phyloP scores from a whole-genome alignment of 2,329 filamentous ascomycete species.

The Colletotrichum sp. region DNA sequence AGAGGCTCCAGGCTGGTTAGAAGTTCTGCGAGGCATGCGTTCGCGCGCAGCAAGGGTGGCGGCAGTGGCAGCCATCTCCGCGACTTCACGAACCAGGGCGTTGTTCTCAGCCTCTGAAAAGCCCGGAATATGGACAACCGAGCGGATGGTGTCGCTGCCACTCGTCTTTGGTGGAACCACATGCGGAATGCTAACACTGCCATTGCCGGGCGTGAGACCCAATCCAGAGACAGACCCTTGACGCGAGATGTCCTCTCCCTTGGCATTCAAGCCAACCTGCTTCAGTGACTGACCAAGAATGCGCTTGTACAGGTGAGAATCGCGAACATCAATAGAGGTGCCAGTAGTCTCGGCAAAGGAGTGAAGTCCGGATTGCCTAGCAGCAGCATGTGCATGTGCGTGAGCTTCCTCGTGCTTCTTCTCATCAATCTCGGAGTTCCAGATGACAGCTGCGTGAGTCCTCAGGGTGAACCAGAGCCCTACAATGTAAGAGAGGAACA shows the following conservation, averaged over 20 bases:
- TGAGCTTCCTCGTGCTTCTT: conserved; percentile 67
- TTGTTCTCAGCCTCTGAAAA: conserved; percentile 85
- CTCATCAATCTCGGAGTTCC: conserved; percentile 85
- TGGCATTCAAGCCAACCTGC: conserved; percentile 73
- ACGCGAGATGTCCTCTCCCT: conserved; percentile 51
- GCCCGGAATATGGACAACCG: conserved; percentile 65
- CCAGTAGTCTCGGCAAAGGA: conserved; percentile 53
- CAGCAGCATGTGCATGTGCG: conserved; percentile 34
- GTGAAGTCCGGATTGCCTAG: conserved; percentile 38
- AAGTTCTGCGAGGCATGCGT: conserved; percentile 45
- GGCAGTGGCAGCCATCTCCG: conserved; percentile 91
- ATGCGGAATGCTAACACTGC: conserved; percentile 63
- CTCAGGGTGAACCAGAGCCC: conserved; percentile 94
- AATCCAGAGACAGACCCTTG: conserved; percentile 37
- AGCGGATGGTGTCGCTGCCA: conserved; percentile 42
- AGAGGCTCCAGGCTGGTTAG: conserved; percentile 31
- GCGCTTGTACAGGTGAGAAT: conserved; percentile 89
- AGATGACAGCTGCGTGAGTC: conserved; percentile 96
- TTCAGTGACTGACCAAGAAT: conserved; percentile 90
- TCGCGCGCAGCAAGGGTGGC: conserved; percentile 87
- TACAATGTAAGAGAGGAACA: conserved; percentile 93
- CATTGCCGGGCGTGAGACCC: conserved; percentile 39
- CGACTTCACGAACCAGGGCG: conserved; percentile 82
- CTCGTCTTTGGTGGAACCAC: conserved; percentile 75
- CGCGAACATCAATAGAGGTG: conserved; percentile 71